Evolutionary conservation across 106 monocot genomes (phyloP).

Genomic region (Phalaenopsis aphrodite): DNA sequence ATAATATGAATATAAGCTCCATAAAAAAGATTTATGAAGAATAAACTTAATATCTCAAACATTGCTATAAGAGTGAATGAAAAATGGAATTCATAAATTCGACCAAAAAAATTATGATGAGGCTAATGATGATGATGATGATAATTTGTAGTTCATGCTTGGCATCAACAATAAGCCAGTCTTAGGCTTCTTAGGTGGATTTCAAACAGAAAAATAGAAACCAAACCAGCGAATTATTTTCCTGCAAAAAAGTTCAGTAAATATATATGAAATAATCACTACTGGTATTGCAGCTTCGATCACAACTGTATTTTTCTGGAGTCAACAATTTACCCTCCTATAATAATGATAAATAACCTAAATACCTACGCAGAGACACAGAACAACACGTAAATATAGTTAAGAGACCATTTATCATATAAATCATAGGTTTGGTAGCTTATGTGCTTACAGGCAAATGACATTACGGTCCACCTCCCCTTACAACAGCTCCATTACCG

Average conservation of each 20-base stretch:
- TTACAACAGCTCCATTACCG: background rate
- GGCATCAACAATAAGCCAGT: no score
- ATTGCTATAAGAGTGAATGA: background rate
- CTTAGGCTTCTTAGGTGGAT: no score
- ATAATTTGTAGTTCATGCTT: background rate
- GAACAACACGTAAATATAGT: background rate
- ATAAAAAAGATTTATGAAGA: no score
- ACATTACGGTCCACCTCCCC: constrained; percentile 1
- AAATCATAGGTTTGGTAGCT: background rate
- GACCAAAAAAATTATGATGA: background rate
- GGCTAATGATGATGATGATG: background rate
- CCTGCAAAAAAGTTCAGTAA: background rate
- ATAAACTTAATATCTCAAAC: background rate
- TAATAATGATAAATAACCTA: background rate
- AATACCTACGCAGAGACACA: background rate
- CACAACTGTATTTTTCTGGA: background rate
- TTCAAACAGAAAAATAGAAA: background rate
- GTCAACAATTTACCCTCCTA: background rate
- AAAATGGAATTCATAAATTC: background rate
- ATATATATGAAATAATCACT: background rate
- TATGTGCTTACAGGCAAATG: background rate
- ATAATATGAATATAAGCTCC: no score
- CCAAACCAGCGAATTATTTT: background rate
- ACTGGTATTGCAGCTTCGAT: background rate
- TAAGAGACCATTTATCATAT: background rate